A percentile compares a stretch with the other conserved stretches of the same genome.
Evolutionary conservation across 768 basidiomycete species (phyloP).

Genomic region (Phylloporus arenicola): DNA sequence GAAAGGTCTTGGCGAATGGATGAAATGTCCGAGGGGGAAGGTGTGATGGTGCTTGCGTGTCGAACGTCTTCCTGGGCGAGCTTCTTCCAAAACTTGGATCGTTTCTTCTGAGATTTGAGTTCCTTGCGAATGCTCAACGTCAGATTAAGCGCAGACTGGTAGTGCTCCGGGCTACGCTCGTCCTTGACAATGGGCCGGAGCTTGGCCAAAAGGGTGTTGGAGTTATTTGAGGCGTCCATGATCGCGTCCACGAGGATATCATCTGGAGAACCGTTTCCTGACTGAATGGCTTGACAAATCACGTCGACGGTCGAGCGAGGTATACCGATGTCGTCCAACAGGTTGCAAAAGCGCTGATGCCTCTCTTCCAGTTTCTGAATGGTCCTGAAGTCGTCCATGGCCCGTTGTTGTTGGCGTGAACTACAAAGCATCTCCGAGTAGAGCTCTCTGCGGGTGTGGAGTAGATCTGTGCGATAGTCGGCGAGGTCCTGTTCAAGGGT

Average conservation of each 20-base stretch:
- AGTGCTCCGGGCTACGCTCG: slow-evolving; percentile 38
- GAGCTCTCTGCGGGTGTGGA: slow-evolving; percentile 26
- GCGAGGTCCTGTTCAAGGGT: slow-evolving; percentile 24
- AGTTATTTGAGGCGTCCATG: slow-evolving; percentile 35
- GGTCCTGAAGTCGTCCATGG: slow-evolving; percentile 19
- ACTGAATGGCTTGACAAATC: slow-evolving; percentile 19
- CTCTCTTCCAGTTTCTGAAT: slow-evolving; percentile 25
- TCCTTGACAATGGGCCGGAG: slow-evolving; percentile 34
- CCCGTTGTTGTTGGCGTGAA: slow-evolving; percentile 24
- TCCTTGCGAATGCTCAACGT: slow-evolving; percentile 42
- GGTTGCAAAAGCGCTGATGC: slow-evolving; percentile 18
- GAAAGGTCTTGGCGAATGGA: slow-evolving; percentile 23
- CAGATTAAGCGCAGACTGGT: slow-evolving; percentile 42
- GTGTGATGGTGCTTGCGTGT: slow-evolving; percentile 20
- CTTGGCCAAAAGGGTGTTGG: slow-evolving; percentile 39
- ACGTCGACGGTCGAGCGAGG: slow-evolving; percentile 18
- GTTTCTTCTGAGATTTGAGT: slow-evolving; percentile 39
- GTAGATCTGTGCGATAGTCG: slow-evolving; percentile 25
- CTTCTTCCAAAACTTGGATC: slow-evolving; percentile 43
- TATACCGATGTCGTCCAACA: slow-evolving; percentile 27
- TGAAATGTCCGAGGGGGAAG: slow-evolving; percentile 30
- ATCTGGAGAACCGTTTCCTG: slow-evolving; percentile 33
- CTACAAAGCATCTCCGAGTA: slow-evolving; percentile 26
- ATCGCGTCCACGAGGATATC: slow-evolving; percentile 41
- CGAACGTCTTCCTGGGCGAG: slow-evolving; percentile 32